Percentiles rank a stretch among this genome's conserved stretches.
Evolutionary conservation across 2,329 filamentous ascomycete genomes (phyloP).

Genomic region (Fusarium humuli): DNA sequence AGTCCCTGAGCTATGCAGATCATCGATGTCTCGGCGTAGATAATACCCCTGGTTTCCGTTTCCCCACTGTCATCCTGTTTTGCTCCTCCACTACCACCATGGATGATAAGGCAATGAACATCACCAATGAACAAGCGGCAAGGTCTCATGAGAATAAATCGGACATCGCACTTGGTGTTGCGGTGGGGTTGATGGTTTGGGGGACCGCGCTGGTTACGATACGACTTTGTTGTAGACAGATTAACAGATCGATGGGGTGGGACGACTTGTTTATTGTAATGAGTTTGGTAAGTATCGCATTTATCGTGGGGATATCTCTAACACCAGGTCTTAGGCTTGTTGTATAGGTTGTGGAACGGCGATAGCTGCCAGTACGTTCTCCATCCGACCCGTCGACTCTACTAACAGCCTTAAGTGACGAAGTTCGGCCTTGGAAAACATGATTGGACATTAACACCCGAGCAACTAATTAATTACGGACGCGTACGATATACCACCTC

Average conservation of each 20-base stretch:
- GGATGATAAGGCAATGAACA: neutral
- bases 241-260: constrained; percentile 4
- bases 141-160: neutral
- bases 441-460: constrained; percentile 5
- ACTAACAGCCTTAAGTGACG: constrained; percentile 35
- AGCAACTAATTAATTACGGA: neutral
- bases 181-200: constrained; percentile 12
- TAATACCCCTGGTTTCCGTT: neutral
- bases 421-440: constrained; percentile 34
- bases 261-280: constrained; percentile 23
- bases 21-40: neutral
- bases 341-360: constrained; percentile 22
- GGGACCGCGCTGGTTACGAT: constrained; percentile 14
- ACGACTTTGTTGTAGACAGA: constrained; percentile 26
- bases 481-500: too few species aligned
- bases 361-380: constrained; percentile 21
- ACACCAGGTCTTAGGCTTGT: neutral
- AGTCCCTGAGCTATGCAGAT: neutral
- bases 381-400: fast-evolving
- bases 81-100: neutral
- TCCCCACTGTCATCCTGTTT: fast-evolving
- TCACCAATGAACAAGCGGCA: neutral
- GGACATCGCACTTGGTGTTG: neutral
- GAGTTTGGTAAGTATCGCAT: constrained; percentile 3
- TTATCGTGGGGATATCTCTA: too few species aligned